Percentiles rank a stretch among this genome's conserved stretches.
These are phyloP conservation scores for Mortierella sp. DNA, from an alignment of 371 early-diverging fungal species.

Conservation along the genomic window DNA sequence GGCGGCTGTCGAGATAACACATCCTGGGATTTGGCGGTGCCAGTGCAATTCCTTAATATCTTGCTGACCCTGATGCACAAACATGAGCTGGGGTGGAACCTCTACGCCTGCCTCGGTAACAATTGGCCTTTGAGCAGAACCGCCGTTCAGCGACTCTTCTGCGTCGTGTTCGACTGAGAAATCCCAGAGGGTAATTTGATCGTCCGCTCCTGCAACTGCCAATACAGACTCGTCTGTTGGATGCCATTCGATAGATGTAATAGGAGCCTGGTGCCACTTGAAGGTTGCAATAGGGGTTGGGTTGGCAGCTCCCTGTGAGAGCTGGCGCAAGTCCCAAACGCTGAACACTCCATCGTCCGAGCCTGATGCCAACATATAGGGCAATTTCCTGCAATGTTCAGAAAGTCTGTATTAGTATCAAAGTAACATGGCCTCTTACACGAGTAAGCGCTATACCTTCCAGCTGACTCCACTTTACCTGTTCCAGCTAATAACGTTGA, in stretches of 20 bases:
- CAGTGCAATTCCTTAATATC: conserved; percentile 97
- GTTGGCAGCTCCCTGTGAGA: conserved; percentile 54
- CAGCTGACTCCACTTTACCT: conserved; percentile 42
- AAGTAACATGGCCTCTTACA: neutral
- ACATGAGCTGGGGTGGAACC: conserved; percentile 95
- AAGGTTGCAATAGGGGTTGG: conserved; percentile 94
- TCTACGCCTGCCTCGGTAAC: conserved; percentile 73
- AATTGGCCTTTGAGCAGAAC: conserved; percentile 73
- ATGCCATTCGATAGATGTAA: conserved; percentile 98
- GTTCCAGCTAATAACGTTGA: conserved; percentile 98
- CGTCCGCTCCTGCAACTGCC: conserved; percentile 94
- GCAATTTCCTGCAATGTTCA: conserved; percentile 56
- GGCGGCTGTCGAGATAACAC: conserved; percentile 87
- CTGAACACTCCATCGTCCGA: conserved; percentile 93
- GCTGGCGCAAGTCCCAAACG: conserved; percentile 93
- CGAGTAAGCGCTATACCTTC: neutral
- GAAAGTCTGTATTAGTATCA: neutral
- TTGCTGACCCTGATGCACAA: conserved; percentile 94
- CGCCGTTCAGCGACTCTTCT: conserved; percentile 78
- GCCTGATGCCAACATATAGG: conserved; percentile 92
- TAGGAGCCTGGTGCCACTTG: conserved; percentile 92
- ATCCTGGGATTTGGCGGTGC: conserved; percentile 93
- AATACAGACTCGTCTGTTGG: conserved; percentile 92
- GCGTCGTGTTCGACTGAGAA: conserved; percentile 94
- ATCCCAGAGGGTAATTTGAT: conserved; percentile 98